Conservation (phyloP, 73 alveolate species). For the Blepharisma stoltei region DNA sequence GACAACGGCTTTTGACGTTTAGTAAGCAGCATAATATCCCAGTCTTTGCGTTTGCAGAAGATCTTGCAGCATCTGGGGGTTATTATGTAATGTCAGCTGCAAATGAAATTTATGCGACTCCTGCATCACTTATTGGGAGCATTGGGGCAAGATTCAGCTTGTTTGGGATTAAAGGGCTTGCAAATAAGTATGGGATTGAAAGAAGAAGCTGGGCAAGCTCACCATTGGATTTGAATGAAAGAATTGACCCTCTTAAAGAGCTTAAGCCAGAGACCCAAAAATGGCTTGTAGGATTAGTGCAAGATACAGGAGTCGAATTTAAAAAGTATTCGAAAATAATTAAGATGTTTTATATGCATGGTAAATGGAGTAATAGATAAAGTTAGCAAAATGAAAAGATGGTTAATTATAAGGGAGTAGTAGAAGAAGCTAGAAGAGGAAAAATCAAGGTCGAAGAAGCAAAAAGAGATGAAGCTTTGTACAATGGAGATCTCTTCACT, state of each 20-base stretch:
- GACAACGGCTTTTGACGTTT: slow-evolving; percentile 16
- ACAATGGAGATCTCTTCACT: slow-evolving; percentile 15
- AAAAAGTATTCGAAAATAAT: no score
- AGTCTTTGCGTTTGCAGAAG: slow-evolving; percentile 50
- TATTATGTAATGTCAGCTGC: slow-evolving; percentile 39
- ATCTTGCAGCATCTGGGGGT: slow-evolving; percentile 39
- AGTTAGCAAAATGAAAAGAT: no score
- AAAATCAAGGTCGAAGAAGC: not conserved
- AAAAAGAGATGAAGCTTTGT: not conserved
- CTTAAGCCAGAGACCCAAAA: slow-evolving; percentile 25
- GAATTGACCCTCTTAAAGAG: slow-evolving; percentile 19
- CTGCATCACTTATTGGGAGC: slow-evolving; percentile 33
- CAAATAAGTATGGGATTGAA: slow-evolving; percentile 33
- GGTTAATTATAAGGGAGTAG: no score
- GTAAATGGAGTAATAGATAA: no score
- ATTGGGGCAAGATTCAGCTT: slow-evolving; percentile 26
- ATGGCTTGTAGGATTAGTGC: slow-evolving; percentile 1
- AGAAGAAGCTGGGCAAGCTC: slow-evolving; percentile 29
- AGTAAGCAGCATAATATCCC: slow-evolving; percentile 31
- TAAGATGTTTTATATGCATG: no score
- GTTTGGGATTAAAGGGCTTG: slow-evolving; percentile 25
- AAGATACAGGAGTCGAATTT: not conserved
- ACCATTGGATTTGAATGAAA: not conserved
- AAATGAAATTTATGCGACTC: slow-evolving; percentile 32
- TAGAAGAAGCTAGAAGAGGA: not conserved